Evolutionary conservation across 768 basidiomycete species (phyloP).

Genomic region (Leccinum arenicola): DNA sequence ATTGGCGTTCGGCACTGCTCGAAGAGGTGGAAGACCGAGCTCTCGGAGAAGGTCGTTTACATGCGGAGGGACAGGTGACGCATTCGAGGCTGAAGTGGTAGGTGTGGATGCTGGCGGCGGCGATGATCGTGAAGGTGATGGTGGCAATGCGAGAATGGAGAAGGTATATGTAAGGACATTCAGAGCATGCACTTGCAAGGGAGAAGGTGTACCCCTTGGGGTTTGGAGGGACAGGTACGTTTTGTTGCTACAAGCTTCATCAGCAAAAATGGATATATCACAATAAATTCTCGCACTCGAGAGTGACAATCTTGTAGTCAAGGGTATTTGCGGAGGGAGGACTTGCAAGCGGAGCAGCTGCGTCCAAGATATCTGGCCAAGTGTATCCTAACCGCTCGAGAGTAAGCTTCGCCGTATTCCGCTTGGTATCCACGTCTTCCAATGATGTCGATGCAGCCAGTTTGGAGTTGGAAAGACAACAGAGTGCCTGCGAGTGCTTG

Average conservation of each 20-base stretch:
- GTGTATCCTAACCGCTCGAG: conserved; percentile 36
- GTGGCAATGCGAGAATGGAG: conserved; percentile 54
- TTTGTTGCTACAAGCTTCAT: conserved; percentile 25
- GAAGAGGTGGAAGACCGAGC: conserved; percentile 56
- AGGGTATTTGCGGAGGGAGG: conserved; percentile 25
- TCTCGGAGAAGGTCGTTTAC: conserved; percentile 63
- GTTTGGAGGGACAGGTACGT: conserved; percentile 52
- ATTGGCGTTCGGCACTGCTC: conserved; percentile 32
- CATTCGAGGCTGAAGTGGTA: conserved; percentile 25
- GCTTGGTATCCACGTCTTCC: conserved; percentile 14
- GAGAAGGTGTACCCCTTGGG: conserved; percentile 47
- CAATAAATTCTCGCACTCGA: conserved; percentile 17
- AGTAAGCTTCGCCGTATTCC: conserved; percentile 22
- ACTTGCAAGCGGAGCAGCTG: conserved; percentile 26
- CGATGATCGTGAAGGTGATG: conserved; percentile 42
- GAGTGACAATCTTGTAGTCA: conserved; percentile 29
- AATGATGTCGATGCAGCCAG: conserved; percentile 11
- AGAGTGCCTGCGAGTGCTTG: conserved; percentile 27
- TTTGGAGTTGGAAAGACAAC: conserved; percentile 21
- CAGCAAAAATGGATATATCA: neutral
- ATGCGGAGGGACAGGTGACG: conserved; percentile 41
- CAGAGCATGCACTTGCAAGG: conserved; percentile 58
- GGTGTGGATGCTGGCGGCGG: conserved; percentile 32
- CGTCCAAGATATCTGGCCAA: conserved; percentile 46
- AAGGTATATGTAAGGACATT: conserved; percentile 38